phyloP scores from a whole-genome alignment of 116 monocot genomes.

The Phalaenopsis hybrid region DNA sequence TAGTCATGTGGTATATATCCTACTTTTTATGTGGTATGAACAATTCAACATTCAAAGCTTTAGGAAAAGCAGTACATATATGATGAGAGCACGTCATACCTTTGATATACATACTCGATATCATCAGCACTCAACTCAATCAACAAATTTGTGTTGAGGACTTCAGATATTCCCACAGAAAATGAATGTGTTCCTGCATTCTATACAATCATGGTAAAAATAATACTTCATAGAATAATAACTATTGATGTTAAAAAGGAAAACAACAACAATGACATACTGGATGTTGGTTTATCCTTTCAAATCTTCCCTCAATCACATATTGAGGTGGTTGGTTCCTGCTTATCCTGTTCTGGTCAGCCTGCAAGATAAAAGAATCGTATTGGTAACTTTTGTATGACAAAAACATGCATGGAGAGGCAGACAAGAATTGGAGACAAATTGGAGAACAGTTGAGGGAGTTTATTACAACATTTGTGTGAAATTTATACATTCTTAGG shows the following conservation, averaged over 20 bases:
- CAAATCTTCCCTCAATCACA: constrained; percentile 70
- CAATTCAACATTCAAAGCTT: not conserved
- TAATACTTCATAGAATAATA: not conserved
- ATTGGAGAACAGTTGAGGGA: no score
- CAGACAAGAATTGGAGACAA: not conserved
- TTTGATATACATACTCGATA: constrained; percentile 91
- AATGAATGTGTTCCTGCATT: constrained; percentile 91
- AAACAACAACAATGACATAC: constrained; percentile 31
- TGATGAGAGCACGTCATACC: constrained; percentile 24
- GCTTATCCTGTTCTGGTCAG: constrained; percentile 64
- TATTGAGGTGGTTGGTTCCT: constrained; percentile 77
- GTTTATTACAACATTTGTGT: no score
- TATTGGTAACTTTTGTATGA: not conserved
- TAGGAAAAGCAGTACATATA: not conserved
- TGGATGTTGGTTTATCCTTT: constrained; percentile 95
- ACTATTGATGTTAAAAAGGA: not conserved
- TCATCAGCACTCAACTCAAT: constrained; percentile 95
- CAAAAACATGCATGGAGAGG: not conserved
- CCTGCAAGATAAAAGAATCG: constrained; percentile 29
- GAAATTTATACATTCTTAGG: no score
- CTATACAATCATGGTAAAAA: constrained; percentile 29
- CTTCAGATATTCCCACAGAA: constrained; percentile 82
- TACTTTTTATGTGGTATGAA: not conserved
- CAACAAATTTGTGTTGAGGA: constrained; percentile 76
- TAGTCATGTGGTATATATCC: not conserved